These are phyloP conservation scores for Dimargaris cristalligena DNA, from an alignment of 192 early-diverging fungal genomes.

Conservation along the genomic window DNA sequence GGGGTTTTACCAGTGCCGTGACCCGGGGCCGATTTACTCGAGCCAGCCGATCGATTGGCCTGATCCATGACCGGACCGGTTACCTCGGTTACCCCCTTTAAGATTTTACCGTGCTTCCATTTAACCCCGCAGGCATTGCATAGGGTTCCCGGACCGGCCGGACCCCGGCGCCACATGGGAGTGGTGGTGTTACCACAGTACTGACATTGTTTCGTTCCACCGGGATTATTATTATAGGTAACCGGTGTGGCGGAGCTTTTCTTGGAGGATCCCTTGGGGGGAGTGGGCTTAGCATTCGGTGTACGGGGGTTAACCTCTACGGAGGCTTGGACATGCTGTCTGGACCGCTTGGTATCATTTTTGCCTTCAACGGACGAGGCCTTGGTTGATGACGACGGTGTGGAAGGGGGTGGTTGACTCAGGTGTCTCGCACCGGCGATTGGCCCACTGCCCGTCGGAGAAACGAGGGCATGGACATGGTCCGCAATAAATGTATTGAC, in stretches of 20 bases:
- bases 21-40: background rate
- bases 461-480: background rate
- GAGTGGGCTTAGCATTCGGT: background rate
- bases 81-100: slow-evolving; percentile 16
- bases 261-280: slow-evolving; percentile 1
- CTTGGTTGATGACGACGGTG: background rate
- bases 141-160: slow-evolving; percentile 46
- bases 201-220: slow-evolving; percentile 32
- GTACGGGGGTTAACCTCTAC: too few species aligned
- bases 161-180: slow-evolving; percentile 67
- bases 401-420: background rate
- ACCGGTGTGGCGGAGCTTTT: slow-evolving; percentile 2
- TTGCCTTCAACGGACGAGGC: background rate
- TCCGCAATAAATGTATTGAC: background rate
- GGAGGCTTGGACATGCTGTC: background rate
- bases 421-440: background rate
- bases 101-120: slow-evolving; percentile 66
- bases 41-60: background rate
- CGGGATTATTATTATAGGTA: slow-evolving; percentile 10
- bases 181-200: slow-evolving; percentile 50
- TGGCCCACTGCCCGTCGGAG: background rate
- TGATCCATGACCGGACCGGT: slow-evolving; percentile 3
- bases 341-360: background rate
- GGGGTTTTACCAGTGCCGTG: background rate
- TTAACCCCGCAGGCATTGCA: slow-evolving; percentile 73